Evolutionary conservation across 768 basidiomycete genomes (phyloP).

Genomic region (Atractiella rhizophila): DNA sequence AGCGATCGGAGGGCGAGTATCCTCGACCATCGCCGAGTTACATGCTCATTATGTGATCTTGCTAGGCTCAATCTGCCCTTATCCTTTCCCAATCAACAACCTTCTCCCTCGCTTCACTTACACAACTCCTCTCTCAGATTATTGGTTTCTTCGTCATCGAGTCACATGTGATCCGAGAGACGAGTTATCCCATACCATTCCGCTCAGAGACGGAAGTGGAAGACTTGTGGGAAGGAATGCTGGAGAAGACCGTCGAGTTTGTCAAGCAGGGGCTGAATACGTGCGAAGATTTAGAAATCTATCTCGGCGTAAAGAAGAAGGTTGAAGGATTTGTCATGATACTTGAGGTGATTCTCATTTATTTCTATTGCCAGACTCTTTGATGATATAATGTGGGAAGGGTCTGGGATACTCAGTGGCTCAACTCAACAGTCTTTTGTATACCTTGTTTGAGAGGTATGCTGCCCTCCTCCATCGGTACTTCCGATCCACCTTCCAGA

Average conservation of each 20-base stretch:
- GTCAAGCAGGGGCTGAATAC: conserved; percentile 45
- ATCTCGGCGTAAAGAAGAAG: conserved; percentile 56
- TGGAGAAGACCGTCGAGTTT: conserved; percentile 42
- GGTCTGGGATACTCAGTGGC: conserved; percentile 62
- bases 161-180: conserved; percentile 65
- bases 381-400: conserved; percentile 23
- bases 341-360: conserved; percentile 38
- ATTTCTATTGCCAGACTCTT: not conserved
- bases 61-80: conserved; percentile 80
- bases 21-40: not conserved
- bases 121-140: conserved; percentile 66
- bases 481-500: conserved; percentile 55
- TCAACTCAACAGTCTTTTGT: conserved; percentile 55
- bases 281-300: conserved; percentile 57
- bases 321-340: conserved; percentile 71
- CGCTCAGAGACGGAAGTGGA: conserved; percentile 77
- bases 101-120: conserved; percentile 28
- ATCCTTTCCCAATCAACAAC: conserved; percentile 37
- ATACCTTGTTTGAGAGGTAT: conserved; percentile 78
- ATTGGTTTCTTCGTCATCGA: conserved; percentile 96
- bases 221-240: conserved; percentile 76
- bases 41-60: conserved; percentile 24
- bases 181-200: conserved; percentile 36
- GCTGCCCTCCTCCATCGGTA: conserved; percentile 52
- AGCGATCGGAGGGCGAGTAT: conserved; percentile 64